A percentile compares a stretch with the other conserved stretches of the same genome.
Evolutionary conservation across 2,329 filamentous ascomycete genomes (phyloP).

Genomic region (Phialocephala sp.): DNA sequence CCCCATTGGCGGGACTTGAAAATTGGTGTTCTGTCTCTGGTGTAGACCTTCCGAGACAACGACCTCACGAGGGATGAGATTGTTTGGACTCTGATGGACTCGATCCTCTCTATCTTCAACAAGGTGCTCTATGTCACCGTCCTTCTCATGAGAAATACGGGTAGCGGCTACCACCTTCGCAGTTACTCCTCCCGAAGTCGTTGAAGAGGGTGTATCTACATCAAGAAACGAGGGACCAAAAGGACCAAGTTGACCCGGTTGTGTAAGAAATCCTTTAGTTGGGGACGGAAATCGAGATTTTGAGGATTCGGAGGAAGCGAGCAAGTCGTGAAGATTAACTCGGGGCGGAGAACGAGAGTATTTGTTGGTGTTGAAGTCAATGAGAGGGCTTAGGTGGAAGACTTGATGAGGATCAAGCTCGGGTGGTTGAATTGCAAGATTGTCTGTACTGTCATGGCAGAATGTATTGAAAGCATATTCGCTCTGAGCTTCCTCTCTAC

Average conservation of each 20-base stretch:
- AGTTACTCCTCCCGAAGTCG: neutral
- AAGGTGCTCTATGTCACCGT: neutral
- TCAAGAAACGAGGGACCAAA: neutral
- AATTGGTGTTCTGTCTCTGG: neutral
- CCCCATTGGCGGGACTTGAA: neutral
- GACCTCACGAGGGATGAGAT: neutral
- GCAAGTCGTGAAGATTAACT: slow-evolving; percentile 13
- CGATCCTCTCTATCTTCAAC: neutral
- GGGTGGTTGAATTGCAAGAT: neutral
- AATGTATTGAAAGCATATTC: neutral
- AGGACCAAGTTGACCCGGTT: neutral
- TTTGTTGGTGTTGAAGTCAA: neutral
- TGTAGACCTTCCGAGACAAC: neutral
- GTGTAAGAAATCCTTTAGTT: neutral
- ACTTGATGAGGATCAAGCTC: neutral
- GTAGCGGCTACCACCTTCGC: neutral
- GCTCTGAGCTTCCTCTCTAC: neutral
- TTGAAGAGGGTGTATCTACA: neutral
- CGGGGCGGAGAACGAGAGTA: slow-evolving; percentile 13
- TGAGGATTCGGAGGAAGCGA: slow-evolving; percentile 1
- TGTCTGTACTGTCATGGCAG: neutral
- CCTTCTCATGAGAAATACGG: neutral
- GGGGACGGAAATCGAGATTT: neutral
- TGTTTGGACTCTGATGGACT: neutral
- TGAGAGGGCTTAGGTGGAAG: neutral